These are phyloP conservation scores for Astragalus membranaceus DNA, from an alignment of 306 rosid genomes.

Conservation along the genomic window DNA sequence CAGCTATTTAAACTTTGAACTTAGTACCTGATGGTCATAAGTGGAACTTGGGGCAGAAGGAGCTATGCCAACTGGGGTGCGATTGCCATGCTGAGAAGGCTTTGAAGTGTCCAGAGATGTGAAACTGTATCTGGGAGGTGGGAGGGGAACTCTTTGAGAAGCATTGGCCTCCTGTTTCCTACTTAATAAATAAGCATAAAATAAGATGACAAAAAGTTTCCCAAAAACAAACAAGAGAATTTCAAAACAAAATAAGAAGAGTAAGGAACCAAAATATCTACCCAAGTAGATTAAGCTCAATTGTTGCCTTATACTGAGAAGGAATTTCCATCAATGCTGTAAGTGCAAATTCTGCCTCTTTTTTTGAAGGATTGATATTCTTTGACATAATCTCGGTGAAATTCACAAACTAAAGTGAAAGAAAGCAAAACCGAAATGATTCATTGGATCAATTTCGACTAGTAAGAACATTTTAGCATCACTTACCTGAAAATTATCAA, in stretches of 20 bases:
- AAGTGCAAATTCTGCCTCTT: too few relatives aligned
- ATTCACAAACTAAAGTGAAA: constrained; percentile 64
- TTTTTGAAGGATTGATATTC: constrained; percentile 39
- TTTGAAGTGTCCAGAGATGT: too few relatives aligned
- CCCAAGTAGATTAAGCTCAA: constrained; percentile 68
- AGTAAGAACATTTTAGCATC: too few relatives aligned
- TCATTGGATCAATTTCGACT: too few relatives aligned
- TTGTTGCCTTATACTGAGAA: constrained; percentile 71
- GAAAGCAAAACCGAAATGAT: too few relatives aligned
- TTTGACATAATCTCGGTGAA: constrained; percentile 66
- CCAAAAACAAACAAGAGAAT: too few relatives aligned
- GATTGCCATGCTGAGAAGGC: constrained; percentile 35
- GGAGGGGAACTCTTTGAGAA: too few relatives aligned
- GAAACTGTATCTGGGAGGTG: too few relatives aligned
- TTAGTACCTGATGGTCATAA: constrained; percentile 47
- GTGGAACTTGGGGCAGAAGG: constrained; percentile 47
- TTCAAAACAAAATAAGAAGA: not conserved
- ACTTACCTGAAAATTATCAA: too few relatives aligned
- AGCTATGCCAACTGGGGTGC: constrained; percentile 30
- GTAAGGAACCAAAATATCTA: constrained; percentile 19
- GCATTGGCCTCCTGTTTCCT: constrained; percentile 32
- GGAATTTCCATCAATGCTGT: constrained; percentile 89
- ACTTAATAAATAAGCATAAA: constrained; percentile 1
- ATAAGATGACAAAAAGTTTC: not conserved
- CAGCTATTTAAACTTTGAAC: not conserved